phyloP scores from a whole-genome alignment of 768 basidiomycete species.

The Calocera viscosa region DNA sequence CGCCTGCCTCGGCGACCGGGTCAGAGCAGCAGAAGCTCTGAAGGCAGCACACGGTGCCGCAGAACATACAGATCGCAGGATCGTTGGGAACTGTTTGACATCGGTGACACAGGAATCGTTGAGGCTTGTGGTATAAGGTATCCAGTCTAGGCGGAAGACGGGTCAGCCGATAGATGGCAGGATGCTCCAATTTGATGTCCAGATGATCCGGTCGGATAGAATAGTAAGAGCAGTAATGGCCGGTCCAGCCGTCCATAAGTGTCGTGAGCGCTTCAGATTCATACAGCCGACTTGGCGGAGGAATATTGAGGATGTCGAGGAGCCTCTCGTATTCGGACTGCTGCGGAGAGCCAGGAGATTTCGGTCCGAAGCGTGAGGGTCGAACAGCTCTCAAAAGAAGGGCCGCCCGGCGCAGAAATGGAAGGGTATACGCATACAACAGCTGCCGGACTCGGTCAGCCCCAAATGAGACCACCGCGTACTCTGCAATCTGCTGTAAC shows the following conservation, averaged over 20 bases:
- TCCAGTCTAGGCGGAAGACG: slow-evolving; percentile 73
- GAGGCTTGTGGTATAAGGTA: slow-evolving; percentile 63
- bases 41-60: slow-evolving; percentile 77
- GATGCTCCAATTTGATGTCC: slow-evolving; percentile 51
- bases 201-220: slow-evolving; percentile 67
- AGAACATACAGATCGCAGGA: slow-evolving; percentile 84
- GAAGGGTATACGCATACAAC: slow-evolving; percentile 76
- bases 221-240: slow-evolving; percentile 73
- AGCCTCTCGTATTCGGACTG: slow-evolving; percentile 69
- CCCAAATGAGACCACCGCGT: slow-evolving; percentile 67
- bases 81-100: slow-evolving; percentile 72
- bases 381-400: slow-evolving; percentile 70
- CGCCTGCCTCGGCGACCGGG: slow-evolving; percentile 54
- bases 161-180: slow-evolving; percentile 68
- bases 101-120: slow-evolving; percentile 55
- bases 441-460: slow-evolving; percentile 76
- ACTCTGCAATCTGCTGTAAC: slow-evolving; percentile 71
- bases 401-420: slow-evolving; percentile 78
- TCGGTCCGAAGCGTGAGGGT: slow-evolving; percentile 49
- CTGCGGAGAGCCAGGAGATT: slow-evolving; percentile 31
- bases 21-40: slow-evolving; percentile 87
- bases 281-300: slow-evolving; percentile 63
- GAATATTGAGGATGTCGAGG: slow-evolving; percentile 61
- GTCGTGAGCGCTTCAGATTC: slow-evolving; percentile 79
- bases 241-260: slow-evolving; percentile 80